Base-by-base conservation (phyloP, 305 asterid genomes). In the Solanum hybrid region DNA sequence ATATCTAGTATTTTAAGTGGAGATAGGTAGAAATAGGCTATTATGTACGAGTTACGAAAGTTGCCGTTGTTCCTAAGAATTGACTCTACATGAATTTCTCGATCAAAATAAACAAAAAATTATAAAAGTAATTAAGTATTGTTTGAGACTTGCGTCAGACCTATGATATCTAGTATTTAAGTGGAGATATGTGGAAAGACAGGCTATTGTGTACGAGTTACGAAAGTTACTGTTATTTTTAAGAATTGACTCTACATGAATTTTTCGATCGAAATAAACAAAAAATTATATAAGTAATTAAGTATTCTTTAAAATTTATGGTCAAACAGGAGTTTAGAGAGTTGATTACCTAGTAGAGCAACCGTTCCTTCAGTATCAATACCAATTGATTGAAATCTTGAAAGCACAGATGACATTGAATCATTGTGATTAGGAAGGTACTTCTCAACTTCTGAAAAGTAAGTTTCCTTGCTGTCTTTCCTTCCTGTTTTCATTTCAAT, bases 401-500 rank as follows among this genome's bases (percentile, higher is more conserved):
- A 92, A 29, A 96, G 98, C 34, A 95, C 95, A 2, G 24, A 13
- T 3, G 96, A 90, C 35, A 95, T 93, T 87, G 92, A 88, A 46
- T 93, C 98, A n/a, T 95, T 94, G 92, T 95, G 97, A 83, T 96
- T 92, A 24, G 99, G 99, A 69, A 95, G 91, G 61, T 80, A 94
- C 46, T n/a, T 87, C 11, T 95, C 96, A 2, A 95, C 94, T 88
- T 92, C 86, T 3, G 93, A 90, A 51, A 83, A 84, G 29, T 93
- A 82, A 28, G 97, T 95, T 39, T 46, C 61, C 39, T 84, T 93
- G 95, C 98, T 94, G 67, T 97, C 99, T 37, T 16, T 92, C 34
- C 99, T 87, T 10, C 99, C 99, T 0, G 98, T 95, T 92, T 94
- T 97, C 97, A 97, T 94, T 36, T 91, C 92, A 42, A 95, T 51